These are phyloP conservation scores for Tuber brumale DNA, from an alignment of 495 filamentous ascomycete genomes.

Conservation along the genomic window DNA sequence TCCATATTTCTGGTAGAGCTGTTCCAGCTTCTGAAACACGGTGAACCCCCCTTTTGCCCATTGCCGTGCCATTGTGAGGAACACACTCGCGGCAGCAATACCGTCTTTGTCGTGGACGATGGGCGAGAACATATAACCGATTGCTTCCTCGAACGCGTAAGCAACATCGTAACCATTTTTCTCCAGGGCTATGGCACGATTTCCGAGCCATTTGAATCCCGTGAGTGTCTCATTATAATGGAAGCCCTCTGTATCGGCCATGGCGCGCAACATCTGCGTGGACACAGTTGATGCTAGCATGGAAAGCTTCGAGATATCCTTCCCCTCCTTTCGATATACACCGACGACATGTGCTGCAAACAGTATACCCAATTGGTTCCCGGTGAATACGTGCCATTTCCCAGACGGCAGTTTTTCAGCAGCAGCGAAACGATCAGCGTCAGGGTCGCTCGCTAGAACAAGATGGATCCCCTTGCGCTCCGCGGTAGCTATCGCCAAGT, in stretches of 20 bases:
- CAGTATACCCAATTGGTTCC: constrained; percentile 62
- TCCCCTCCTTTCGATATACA: constrained; percentile 39
- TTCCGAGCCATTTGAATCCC: constrained; percentile 67
- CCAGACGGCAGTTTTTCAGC: constrained; percentile 54
- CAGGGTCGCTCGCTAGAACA: constrained; percentile 63
- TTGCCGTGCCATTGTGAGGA: constrained; percentile 51
- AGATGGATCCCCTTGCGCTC: constrained; percentile 48
- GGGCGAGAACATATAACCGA: constrained; percentile 66
- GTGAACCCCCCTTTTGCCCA: constrained; percentile 56
- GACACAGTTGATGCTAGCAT: constrained; percentile 63
- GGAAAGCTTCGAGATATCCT: constrained; percentile 41
- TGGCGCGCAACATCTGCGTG: constrained; percentile 57
- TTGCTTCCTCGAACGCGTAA: constrained; percentile 66
- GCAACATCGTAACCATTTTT: constrained; percentile 47
- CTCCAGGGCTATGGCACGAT: constrained; percentile 27
- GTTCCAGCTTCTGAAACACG: constrained; percentile 54
- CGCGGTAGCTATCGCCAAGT: constrained; percentile 56
- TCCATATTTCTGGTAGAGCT: constrained; percentile 57
- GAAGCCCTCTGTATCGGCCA: constrained; percentile 54
- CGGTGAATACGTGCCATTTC: constrained; percentile 59
- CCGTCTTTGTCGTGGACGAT: constrained; percentile 67
- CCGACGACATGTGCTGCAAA: constrained; percentile 56
- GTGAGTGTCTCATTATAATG: constrained; percentile 61
- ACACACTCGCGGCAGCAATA: constrained; percentile 59
- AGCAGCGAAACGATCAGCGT: constrained; percentile 65